Conservation (phyloP, 2,329 filamentous ascomycete species). For the Fusarium camptoceras region DNA sequence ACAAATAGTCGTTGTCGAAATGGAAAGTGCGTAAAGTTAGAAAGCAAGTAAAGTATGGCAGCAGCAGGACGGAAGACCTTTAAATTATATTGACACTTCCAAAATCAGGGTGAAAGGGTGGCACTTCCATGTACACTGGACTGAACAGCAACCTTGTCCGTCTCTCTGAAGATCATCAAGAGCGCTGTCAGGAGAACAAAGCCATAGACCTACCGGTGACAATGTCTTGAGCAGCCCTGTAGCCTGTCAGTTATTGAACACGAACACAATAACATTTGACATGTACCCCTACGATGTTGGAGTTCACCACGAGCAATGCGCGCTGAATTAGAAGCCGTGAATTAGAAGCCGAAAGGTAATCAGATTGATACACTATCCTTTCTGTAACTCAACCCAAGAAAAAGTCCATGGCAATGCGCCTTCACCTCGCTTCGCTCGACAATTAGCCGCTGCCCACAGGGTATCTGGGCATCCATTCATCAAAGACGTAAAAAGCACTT, state of each 20-base stretch:
- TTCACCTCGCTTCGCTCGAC: slow-evolving; percentile 33
- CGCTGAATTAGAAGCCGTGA: slow-evolving; percentile 20
- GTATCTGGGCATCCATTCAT: slow-evolving; percentile 47
- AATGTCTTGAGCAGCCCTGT: background rate
- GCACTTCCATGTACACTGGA: background rate
- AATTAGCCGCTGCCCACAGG: slow-evolving; percentile 46
- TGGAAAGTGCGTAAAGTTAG: background rate
- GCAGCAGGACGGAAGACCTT: background rate
- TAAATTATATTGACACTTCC: no score
- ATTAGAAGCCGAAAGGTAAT: slow-evolving; percentile 35
- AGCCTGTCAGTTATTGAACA: background rate
- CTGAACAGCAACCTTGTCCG: background rate
- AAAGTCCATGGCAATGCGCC: slow-evolving; percentile 31
- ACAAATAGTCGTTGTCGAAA: background rate
- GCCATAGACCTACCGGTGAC: slow-evolving; percentile 4
- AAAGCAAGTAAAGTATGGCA: background rate
- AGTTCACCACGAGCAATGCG: background rate
- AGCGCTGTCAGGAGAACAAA: background rate
- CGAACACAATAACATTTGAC: background rate
- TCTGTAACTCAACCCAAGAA: slow-evolving; percentile 28
- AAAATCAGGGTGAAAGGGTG: background rate
- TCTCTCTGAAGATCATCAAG: background rate
- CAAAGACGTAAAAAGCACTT: slow-evolving; percentile 39
- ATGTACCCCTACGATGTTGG: background rate
- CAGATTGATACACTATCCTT: slow-evolving; percentile 30